phyloP scores from a whole-genome alignment of 139 green algal genomes.

The Eudorina sp. region DNA sequence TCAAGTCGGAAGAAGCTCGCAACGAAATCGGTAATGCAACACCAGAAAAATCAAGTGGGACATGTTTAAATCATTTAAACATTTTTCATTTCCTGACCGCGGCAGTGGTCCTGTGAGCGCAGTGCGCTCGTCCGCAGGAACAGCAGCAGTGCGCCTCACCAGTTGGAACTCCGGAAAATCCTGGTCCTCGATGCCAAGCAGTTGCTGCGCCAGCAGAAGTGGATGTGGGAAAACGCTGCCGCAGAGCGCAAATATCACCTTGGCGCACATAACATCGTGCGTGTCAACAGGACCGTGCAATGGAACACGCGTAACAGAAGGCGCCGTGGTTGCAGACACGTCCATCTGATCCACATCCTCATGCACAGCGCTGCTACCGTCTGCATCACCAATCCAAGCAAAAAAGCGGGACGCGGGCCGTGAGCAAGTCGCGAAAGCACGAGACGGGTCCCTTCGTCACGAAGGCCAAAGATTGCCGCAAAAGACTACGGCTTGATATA shows the following conservation, averaged over 20 bases:
- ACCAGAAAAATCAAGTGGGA: too few relatives aligned
- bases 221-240: slow-evolving; percentile 40
- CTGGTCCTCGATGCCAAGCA: slow-evolving; percentile 43
- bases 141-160: slow-evolving; percentile 14
- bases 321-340: not conserved
- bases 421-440: slow-evolving; percentile 11
- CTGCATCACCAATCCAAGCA: not conserved
- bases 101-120: too few relatives aligned
- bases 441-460: not conserved
- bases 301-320: not conserved
- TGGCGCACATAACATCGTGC: slow-evolving; percentile 33
- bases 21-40: too few relatives aligned
- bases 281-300: slow-evolving; percentile 32
- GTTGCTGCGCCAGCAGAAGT: slow-evolving; percentile 21
- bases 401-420: not conserved
- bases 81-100: too few relatives aligned
- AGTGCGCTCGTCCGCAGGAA: too few relatives aligned
- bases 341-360: slow-evolving; percentile 23
- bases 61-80: too few relatives aligned
- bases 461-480: not conserved
- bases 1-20: too few relatives aligned
- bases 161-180: slow-evolving; percentile 46
- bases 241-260: slow-evolving; percentile 36
- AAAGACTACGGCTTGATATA: too few relatives aligned
- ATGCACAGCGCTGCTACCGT: not conserved